A percentile compares a stretch with the other conserved stretches of the same genome.
These are phyloP conservation scores for Penicillium paxilli DNA, from an alignment of 495 filamentous ascomycete genomes.

Conservation along the genomic window DNA sequence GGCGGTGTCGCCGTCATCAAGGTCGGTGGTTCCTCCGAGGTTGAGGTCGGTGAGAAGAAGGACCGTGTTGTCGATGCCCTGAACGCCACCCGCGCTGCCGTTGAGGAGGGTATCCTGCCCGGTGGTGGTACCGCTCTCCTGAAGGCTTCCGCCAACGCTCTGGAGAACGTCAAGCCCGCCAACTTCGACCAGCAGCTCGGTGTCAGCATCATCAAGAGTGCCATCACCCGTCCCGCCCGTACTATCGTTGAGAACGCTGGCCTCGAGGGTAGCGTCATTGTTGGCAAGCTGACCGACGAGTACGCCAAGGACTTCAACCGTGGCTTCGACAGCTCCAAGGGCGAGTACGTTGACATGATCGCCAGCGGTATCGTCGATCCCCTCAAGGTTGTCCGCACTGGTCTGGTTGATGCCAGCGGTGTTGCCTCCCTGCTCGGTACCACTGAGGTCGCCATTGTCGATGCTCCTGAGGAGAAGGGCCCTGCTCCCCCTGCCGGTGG, in stretches of 20 bases:
- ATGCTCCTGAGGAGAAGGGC: constrained; percentile 91
- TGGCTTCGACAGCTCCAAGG: constrained; percentile 92
- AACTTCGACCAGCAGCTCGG: constrained; percentile 99
- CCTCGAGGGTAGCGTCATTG: constrained; percentile 90
- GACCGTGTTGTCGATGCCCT: constrained; percentile 97
- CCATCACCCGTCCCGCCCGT: constrained; percentile 90
- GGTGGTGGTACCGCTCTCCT: constrained; percentile 97
- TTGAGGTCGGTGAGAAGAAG: constrained; percentile 99
- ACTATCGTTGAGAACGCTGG: constrained; percentile 98
- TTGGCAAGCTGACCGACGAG: constrained; percentile 98
- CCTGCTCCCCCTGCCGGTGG: constrained; percentile 61
- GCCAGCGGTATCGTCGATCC: constrained; percentile 94
- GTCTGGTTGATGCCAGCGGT: constrained; percentile 89
- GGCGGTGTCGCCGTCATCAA: constrained; percentile 99
- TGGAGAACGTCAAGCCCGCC: constrained; percentile 74
- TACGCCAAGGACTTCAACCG: constrained; percentile 93
- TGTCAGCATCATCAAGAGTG: constrained; percentile 94
- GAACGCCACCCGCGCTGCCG: constrained; percentile 96
- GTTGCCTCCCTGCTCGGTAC: constrained; percentile 97
- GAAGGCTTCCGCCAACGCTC: constrained; percentile 90
- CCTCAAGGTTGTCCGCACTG: constrained; percentile 98
- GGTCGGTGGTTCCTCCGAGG: constrained; percentile 95
- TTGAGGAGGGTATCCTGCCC: constrained; percentile 97
- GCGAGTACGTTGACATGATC: constrained; percentile 99
- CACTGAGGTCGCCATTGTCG: constrained; percentile 95